phyloP scores from a whole-genome alignment of 345 rosid genomes.

The Ailanthus altissimus region DNA sequence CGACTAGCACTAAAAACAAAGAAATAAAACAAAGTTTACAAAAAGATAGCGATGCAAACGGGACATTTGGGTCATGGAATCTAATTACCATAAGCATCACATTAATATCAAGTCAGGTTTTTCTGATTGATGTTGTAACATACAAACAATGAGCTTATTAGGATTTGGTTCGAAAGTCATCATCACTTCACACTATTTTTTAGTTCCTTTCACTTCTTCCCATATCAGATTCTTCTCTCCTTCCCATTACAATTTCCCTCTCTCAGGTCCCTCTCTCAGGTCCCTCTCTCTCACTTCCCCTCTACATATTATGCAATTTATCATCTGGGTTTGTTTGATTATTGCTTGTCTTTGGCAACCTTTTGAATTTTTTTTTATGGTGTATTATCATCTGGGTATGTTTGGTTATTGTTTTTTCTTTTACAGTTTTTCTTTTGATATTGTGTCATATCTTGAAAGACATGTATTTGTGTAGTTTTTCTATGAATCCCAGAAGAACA shows the following conservation, averaged over 20 bases:
- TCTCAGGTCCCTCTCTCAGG: no score
- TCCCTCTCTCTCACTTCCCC: background rate
- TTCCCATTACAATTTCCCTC: slow-evolving; percentile 4
- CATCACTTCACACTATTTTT: slow-evolving; percentile 1
- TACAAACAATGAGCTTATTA: slow-evolving; percentile 18
- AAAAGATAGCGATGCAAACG: background rate
- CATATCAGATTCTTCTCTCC: slow-evolving; percentile 2
- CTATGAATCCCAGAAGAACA: no score
- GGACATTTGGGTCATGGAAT: background rate
- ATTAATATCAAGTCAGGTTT: background rate
- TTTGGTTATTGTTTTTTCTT: background rate
- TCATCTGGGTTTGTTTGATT: slow-evolving; percentile 16
- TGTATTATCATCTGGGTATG: background rate
- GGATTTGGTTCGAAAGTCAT: slow-evolving; percentile 13
- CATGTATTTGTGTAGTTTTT: no score
- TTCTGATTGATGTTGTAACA: background rate
- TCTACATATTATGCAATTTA: background rate
- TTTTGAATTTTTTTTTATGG: no score
- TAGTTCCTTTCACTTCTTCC: background rate
- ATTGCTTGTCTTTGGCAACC: background rate
- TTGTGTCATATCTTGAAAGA: no score
- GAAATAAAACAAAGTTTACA: background rate
- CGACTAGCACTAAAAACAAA: no score
- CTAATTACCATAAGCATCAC: background rate
- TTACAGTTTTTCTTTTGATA: background rate